Evolutionary conservation across 2,329 filamentous ascomycete genomes (phyloP).

Genomic region (Curvularia lunata): DNA sequence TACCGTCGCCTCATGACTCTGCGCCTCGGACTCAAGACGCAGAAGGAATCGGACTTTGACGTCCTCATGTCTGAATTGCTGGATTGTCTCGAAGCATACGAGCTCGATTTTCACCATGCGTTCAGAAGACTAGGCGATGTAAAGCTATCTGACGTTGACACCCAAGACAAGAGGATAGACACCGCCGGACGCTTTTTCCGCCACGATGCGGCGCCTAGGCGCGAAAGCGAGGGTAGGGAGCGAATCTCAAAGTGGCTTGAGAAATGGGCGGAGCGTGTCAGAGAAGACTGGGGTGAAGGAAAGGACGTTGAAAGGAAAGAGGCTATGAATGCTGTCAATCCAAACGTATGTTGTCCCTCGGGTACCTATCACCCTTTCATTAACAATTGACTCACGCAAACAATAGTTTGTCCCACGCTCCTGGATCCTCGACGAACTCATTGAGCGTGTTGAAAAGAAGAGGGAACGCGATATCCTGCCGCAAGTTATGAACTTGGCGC

Average conservation of each 20-base stretch:
- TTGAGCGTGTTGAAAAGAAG: conserved; percentile 83
- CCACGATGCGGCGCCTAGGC: conserved; percentile 61
- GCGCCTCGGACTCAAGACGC: conserved; percentile 75
- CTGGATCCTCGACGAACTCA: conserved; percentile 94
- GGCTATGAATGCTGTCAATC: conserved; percentile 11
- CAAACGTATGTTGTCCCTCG: background rate
- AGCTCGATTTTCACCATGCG: conserved; percentile 93
- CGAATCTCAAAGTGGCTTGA: conserved; percentile 80
- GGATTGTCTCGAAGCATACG: conserved; percentile 78
- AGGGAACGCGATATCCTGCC: conserved; percentile 80
- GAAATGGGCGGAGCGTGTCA: conserved; percentile 73
- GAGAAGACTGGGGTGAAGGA: conserved; percentile 75
- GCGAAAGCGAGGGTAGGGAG: conserved; percentile 68
- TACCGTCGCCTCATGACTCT: conserved; percentile 85
- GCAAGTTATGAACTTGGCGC: conserved; percentile 79
- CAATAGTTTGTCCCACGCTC: conserved; percentile 79
- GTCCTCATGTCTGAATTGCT: conserved; percentile 80
- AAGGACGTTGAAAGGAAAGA: conserved; percentile 61
- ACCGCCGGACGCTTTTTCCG: conserved; percentile 80
- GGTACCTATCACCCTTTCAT: background rate
- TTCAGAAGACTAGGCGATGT: conserved; percentile 79
- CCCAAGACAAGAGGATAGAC: conserved; percentile 67
- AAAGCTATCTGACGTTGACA: conserved; percentile 67
- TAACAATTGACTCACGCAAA: conserved; percentile 8
- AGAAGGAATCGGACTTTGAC: conserved; percentile 78